Base-by-base conservation (phyloP, 2,329 filamentous ascomycete species). In the Scedosporium aurantiacum region DNA sequence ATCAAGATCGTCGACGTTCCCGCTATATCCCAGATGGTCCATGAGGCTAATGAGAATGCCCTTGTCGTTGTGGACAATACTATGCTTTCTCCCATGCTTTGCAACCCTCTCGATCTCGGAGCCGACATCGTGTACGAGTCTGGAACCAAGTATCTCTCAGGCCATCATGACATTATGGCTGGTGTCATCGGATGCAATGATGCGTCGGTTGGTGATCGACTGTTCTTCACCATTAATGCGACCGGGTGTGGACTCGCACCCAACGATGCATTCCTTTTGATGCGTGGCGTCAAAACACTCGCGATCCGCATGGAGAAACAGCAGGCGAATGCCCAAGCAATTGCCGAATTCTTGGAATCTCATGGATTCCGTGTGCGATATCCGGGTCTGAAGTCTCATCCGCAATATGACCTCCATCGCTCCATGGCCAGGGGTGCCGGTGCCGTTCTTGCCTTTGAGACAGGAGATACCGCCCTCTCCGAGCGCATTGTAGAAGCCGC, bases 271-370 rank as follows among this genome's bases (percentile, higher is more conserved):
- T 99, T 95, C 83, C 82, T 99, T 43, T 85, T 99, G 45, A 90
- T 99, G 81, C 86, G 94, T 62, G 94, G 94, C 18, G 86, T 99
- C 73, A 99, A 99, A 79, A 99, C 94, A 0, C 81, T 99, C 5
- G 92, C 92, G 64, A 94, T 99, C 61, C 91, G 94, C 69, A 97
- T 99, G 92, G 94, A 99, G 72, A 96, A 96, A 78, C 95, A 99
- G 74, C 94, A 99, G 74, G 78, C 86, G 62, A 99, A 96, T 69
- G 91, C 95, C 0, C 89, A 94, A 76, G 81, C 83, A 60, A 96
- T 99, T 69, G 94, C 93, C 57, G 86, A 91, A 69, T 99, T 96
- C 72, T 86, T 99, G 60, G 93, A 99, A 73, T 79, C 81, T 2
- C 89, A 89, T 67, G 94, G 95, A 58, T 99, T 99, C 83, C 89